These are phyloP conservation scores for Vanrija humicola DNA, from an alignment of 1,284 basidiomycete genomes.

Conservation along the genomic window DNA sequence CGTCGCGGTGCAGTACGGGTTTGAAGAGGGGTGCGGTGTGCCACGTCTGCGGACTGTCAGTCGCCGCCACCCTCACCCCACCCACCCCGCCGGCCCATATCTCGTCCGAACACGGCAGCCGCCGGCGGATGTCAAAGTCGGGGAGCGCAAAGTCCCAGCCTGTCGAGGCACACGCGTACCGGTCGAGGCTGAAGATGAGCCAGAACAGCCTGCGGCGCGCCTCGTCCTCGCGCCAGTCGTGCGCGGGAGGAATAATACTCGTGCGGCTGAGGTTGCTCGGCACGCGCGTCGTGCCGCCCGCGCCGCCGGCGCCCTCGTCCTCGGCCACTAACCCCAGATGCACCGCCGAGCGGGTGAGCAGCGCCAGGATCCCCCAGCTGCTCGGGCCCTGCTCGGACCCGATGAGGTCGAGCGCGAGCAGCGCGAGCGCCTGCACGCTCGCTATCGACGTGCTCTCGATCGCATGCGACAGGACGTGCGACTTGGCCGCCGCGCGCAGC, in stretches of 20 bases:
- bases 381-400: conserved; percentile 47
- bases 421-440: conserved; percentile 44
- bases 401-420: conserved; percentile 47
- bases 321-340: conserved; percentile 44
- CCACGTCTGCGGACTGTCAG: no score
- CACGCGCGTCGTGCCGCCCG: background rate
- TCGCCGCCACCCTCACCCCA: no score
- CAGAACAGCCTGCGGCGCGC: conserved; percentile 44
- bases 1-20: conserved; percentile 34
- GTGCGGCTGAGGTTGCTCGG: conserved; percentile 34
- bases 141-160: conserved; percentile 49
- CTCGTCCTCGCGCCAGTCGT: conserved; percentile 47
- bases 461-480: conserved; percentile 45
- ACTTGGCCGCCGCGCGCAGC: conserved; percentile 40
- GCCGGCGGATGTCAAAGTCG: conserved; percentile 41
- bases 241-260: conserved; percentile 42
- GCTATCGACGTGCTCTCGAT: conserved; percentile 45
- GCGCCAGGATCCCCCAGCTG: conserved; percentile 46
- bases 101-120: conserved; percentile 43
- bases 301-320: conserved; percentile 22
- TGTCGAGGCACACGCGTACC: conserved; percentile 46
- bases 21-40: conserved; percentile 38
- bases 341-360: conserved; percentile 45
- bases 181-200: conserved; percentile 47
- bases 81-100: conserved; percentile 41